Evolutionary conservation across 2,329 filamentous ascomycete species (phyloP), one percentile per base, ranked within the genome.

Genomic region (Curvularia verruculosa): DNA sequence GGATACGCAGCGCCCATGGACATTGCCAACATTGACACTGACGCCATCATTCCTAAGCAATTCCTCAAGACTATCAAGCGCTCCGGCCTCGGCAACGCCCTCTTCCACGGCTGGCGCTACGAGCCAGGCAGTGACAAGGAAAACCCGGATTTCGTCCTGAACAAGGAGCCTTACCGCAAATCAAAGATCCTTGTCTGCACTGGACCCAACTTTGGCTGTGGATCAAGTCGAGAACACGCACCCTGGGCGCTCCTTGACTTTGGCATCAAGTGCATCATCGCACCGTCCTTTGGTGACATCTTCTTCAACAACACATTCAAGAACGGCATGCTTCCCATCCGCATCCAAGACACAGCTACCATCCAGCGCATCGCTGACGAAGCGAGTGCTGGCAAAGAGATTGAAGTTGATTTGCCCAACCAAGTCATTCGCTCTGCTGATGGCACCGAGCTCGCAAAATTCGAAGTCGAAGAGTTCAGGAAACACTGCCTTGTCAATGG

Each of bases 241-340:
- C 95, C 95, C 1, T 98, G 95, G 95, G 94, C 95, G 5, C 85
- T 98, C 23, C 87, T 96, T 55, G 95, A 98, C 79, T 98, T 98
- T 69, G 95, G 95, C 66, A 96, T 99, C 81, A 91, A 89, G 75
- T 94, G 89, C 76, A 84, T 98, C 71, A 96, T 98, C 67, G 95
- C 94, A 1, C 91, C 92, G 1, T 93, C 90, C 1, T 91, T 86
- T 66, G 90, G 89, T 56, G 92, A 96, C 73, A 99, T 99, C 78
- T 97, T 97, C 87, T 96, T 94, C 86, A 97, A 96, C 86, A 99
- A 99, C 83, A 95, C 90, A n/a, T 98, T 97, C 86, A 98, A 99
- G 85, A 99, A 99, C 82, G 94, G 94, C 81, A 98, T 98, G 95
- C 83, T 98, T 62, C 93, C 94, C 46, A 87, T 98, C 59, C 80